Evolutionary conservation across 345 rosid species (phyloP).

Genomic region (Salix exigua): DNA sequence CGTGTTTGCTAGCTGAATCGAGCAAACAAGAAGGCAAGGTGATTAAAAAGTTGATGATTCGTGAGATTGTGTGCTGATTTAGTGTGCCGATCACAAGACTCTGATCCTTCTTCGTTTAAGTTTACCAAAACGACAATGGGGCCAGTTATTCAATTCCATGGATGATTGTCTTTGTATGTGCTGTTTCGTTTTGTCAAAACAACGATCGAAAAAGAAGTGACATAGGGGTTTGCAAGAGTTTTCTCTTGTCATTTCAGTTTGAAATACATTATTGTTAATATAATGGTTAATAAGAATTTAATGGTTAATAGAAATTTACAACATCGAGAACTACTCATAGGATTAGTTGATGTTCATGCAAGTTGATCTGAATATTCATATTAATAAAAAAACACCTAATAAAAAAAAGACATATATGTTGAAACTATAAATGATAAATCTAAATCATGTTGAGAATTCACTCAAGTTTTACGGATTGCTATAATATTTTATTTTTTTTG

Average conservation of each 20-base stretch:
- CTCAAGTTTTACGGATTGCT: too few species aligned
- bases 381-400: too few species aligned
- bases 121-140: not conserved
- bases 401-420: too few species aligned
- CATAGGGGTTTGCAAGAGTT: too few species aligned
- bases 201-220: not conserved
- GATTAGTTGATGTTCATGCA: fast-evolving
- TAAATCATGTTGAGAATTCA: too few species aligned
- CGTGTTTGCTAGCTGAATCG: not conserved
- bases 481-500: too few species aligned
- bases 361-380: fast-evolving
- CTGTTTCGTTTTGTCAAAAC: slow-evolving; percentile 12
- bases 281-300: too few species aligned
- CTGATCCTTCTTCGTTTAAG: slow-evolving; percentile 1
- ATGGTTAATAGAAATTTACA: too few species aligned
- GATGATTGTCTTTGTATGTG: slow-evolving; percentile 13
- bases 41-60: not conserved
- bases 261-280: too few species aligned
- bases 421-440: too few species aligned
- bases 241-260: too few species aligned
- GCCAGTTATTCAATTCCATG: slow-evolving; percentile 9
- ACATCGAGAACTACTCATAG: too few species aligned
- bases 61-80: not conserved
- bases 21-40: not conserved
- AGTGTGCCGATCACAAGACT: not conserved